Evolutionary conservation across 2,329 filamentous ascomycete species (phyloP).

Genomic region (Chalaropsis ovoidea): DNA sequence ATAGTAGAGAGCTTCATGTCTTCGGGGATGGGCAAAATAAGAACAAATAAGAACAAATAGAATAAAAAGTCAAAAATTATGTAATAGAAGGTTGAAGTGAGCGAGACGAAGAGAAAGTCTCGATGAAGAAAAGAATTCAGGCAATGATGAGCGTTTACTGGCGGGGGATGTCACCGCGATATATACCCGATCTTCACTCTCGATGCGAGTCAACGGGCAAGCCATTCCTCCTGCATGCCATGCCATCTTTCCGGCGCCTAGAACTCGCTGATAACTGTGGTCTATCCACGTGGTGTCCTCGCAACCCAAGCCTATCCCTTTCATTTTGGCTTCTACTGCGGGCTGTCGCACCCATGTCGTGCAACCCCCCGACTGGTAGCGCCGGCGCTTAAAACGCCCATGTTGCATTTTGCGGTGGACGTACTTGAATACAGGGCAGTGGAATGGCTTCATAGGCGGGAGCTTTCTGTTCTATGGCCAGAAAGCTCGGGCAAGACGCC

Average conservation of each 20-base stretch:
- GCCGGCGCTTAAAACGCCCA: conserved; percentile 14
- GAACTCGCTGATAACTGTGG: neutral
- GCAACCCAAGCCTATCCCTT: neutral
- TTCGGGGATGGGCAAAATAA: neutral
- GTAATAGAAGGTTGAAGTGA: neutral
- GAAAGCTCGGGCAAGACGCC: conserved; percentile 1
- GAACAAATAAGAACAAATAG: neutral
- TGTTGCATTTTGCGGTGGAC: neutral
- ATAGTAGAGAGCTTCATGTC: conserved; percentile 33
- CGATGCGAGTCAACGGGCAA: neutral
- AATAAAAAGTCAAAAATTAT: conserved; percentile 5
- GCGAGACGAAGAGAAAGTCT: conserved; percentile 1
- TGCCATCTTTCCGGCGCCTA: neutral
- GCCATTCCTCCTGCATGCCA: neutral
- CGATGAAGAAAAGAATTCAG: neutral
- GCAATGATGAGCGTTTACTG: neutral
- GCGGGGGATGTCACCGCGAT: neutral
- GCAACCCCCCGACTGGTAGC: neutral
- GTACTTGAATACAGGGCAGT: neutral
- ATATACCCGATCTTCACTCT: conserved; percentile 10
- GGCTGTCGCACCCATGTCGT: conserved; percentile 15
- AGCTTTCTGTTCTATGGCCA: neutral
- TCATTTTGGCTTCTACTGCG: neutral
- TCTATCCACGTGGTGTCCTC: conserved; percentile 3
- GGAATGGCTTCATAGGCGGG: neutral